Evolutionary conservation across 805 yeast species (phyloP).

Genomic region (Saturnispora kantuleensis): DNA sequence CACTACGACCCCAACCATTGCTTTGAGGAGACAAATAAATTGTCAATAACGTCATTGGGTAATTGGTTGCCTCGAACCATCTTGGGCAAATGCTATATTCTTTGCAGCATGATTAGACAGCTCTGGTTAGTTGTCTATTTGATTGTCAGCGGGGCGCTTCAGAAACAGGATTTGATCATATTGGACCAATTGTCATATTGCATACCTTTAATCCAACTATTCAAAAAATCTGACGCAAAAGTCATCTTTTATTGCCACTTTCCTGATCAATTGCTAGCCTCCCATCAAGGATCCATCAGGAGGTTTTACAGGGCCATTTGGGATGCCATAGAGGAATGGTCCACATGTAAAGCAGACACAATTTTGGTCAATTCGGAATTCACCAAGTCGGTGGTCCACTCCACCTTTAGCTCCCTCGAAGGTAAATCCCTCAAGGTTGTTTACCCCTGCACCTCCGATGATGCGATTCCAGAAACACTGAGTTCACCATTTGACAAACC

Average conservation of each 20-base stretch:
- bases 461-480: too few relatives aligned
- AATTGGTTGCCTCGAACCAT: constrained; percentile 72
- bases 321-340: constrained; percentile 72
- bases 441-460: constrained; percentile 47
- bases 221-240: constrained; percentile 32
- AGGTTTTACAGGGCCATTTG: constrained; percentile 70
- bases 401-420: constrained; percentile 43
- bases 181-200: constrained; percentile 86
- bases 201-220: constrained; percentile 56
- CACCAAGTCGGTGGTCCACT: constrained; percentile 59
- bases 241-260: constrained; percentile 90
- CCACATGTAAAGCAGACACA: constrained; percentile 66
- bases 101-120: constrained; percentile 81
- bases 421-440: constrained; percentile 43
- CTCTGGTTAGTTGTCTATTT: constrained; percentile 44
- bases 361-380: constrained; percentile 84
- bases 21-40: constrained; percentile 72
- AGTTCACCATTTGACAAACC: constrained; percentile 17
- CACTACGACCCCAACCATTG: constrained; percentile 84
- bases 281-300: constrained; percentile 45
- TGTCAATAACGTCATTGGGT: constrained; percentile 68
- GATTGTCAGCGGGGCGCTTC: constrained; percentile 39
- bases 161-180: constrained; percentile 57
- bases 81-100: constrained; percentile 58
- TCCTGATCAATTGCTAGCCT: constrained; percentile 78